Conservation (phyloP, 345 rosid genomes). For the Eucalyptus sideroxylon region DNA sequence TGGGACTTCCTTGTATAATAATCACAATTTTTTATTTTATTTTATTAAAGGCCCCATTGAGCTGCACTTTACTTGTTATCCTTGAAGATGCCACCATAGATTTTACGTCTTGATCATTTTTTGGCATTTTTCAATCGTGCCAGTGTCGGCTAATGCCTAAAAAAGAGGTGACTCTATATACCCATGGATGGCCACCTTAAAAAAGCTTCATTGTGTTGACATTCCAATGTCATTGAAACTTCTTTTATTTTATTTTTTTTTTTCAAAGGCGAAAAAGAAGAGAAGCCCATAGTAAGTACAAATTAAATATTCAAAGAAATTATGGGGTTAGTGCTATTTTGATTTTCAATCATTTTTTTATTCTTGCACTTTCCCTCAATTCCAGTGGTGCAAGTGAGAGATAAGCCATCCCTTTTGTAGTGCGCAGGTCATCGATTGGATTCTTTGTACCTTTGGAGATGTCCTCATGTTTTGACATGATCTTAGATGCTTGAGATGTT, state of each 20-base stretch:
- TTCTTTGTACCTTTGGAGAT: neutral
- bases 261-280: neutral
- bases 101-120: neutral
- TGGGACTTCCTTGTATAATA: neutral
- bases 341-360: neutral
- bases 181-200: neutral
- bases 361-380: neutral
- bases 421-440: neutral
- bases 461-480: neutral
- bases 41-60: neutral
- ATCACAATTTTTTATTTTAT: neutral
- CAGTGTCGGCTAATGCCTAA: neutral
- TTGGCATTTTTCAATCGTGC: neutral
- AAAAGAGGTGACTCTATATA: neutral
- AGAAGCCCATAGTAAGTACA: neutral
- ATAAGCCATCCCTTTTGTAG: neutral
- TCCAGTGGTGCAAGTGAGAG: neutral
- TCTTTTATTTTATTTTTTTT: neutral
- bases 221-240: neutral
- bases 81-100: neutral
- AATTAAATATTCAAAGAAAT: neutral
- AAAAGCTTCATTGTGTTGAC: neutral
- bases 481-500: neutral
- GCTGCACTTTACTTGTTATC: neutral
- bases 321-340: neutral